These are phyloP conservation scores for Meyerozyma sp. DNA, from an alignment of 1,139 yeast species.

Conservation along the genomic window DNA sequence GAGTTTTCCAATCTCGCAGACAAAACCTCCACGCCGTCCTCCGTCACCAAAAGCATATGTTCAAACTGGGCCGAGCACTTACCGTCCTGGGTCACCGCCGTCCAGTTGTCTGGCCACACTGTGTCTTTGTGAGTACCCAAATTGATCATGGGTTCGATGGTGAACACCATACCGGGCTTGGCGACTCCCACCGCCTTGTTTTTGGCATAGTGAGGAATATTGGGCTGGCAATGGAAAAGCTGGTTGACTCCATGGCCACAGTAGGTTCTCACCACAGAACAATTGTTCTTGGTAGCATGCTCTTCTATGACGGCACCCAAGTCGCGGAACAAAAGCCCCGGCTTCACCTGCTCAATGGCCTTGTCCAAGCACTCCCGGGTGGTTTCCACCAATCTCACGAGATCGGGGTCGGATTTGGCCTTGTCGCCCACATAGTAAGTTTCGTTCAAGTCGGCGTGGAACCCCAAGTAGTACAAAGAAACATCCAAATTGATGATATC, in stretches of 20 bases:
- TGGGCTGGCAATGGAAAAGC: constrained; percentile 90
- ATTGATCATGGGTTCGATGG: constrained; percentile 97
- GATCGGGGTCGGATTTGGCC: constrained; percentile 67
- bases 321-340: constrained; percentile 85
- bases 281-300: constrained; percentile 72
- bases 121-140: constrained; percentile 79
- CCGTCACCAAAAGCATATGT: constrained; percentile 89
- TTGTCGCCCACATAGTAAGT: constrained; percentile 96
- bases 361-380: constrained; percentile 82
- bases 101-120: constrained; percentile 99
- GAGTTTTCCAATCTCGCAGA: constrained; percentile 57
- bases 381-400: constrained; percentile 87
- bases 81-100: constrained; percentile 87
- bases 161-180: constrained; percentile 94
- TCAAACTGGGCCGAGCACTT: constrained; percentile 90
- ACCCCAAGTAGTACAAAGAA: constrained; percentile 77
- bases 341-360: constrained; percentile 83
- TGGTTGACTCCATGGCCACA: constrained; percentile 93
- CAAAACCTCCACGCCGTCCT: constrained; percentile 86
- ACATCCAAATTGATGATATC: constrained; percentile 93
- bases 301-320: constrained; percentile 86
- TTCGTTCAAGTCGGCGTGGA: constrained; percentile 93
- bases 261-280: constrained; percentile 85
- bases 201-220: constrained; percentile 88
- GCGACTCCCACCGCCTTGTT: constrained; percentile 93